Conservation (phyloP, 306 rosid species). For the Medicago arabica region DNA sequence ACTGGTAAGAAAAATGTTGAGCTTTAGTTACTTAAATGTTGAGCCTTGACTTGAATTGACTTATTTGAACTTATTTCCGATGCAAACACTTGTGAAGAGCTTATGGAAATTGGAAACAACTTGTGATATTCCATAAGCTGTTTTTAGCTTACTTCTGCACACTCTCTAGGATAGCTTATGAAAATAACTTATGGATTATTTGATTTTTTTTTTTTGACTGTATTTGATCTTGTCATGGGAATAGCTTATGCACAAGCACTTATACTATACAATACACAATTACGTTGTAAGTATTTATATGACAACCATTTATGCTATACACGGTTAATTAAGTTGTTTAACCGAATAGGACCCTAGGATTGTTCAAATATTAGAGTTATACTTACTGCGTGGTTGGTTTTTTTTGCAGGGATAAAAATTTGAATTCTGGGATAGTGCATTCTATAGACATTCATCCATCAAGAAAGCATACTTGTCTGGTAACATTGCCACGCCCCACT, state of each 20-base stretch:
- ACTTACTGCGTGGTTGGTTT: slow-evolving; percentile 32
- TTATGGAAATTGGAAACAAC: not conserved
- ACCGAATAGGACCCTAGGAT: not conserved
- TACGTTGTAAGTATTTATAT: not conserved
- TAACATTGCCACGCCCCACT: slow-evolving; percentile 44
- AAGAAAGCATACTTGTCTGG: slow-evolving; percentile 90
- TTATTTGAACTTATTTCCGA: not conserved
- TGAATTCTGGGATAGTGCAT: slow-evolving; percentile 80
- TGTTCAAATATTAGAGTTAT: slow-evolving; percentile 1
- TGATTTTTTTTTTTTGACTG: not conserved
- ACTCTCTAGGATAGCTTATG: not conserved
- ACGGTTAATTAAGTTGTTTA: not conserved
- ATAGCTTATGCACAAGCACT: not conserved
- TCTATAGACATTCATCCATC: slow-evolving; percentile 92
- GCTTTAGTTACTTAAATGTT: not conserved
- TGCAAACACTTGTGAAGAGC: not conserved
- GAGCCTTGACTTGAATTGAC: not conserved
- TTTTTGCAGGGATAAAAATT: slow-evolving; percentile 70
- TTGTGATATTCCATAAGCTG: not conserved
- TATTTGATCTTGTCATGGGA: not conserved
- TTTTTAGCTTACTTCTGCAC: not conserved
- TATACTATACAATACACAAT: not conserved
- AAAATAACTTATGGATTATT: not conserved
- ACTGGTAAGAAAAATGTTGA: slow-evolving; percentile 60
- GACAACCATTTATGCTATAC: not conserved